Base-by-base conservation (phyloP, 495 filamentous ascomycete genomes). In the Penicillium subrubescens region DNA sequence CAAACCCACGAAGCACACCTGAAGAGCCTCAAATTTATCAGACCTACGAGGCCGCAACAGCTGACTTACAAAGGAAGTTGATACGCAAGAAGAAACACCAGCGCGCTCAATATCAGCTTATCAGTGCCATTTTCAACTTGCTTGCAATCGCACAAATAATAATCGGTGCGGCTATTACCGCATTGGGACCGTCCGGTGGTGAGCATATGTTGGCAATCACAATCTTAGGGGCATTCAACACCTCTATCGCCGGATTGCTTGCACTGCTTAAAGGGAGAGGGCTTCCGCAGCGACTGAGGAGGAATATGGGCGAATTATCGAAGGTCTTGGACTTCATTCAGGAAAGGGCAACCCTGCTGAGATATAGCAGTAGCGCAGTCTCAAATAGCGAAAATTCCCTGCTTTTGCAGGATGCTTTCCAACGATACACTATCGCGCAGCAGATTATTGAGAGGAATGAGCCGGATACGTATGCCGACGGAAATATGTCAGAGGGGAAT, bases 231-330 rank as follows among this genome's bases (percentile, higher is more conserved):
- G 81, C 81, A 14, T 59, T 80, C 55, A 84, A 83, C 67, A 85
- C 83, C 0, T 69, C 81, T 21, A 67, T 78, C 8, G 82, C 82
- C 21, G 83, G 83, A 8, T 59, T 85, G 10, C 70, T 85, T 2
- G 83, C 78, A 12, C 63, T 85, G 37, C 58, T 85, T 63, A 80
- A 83, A 68, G 83, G 83, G 61, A 83, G 81, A 60, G 83, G 83
- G 0, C 67, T 85, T 10, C 83, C 83, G 11, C 76, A 82, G 59
- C 71, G 83, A 5, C 80, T 82, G 41, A 75, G 81, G 15, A 73
- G 77, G 52, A 74, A 84, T 66, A 72, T 75, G 57, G 71, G 75
- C 34, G 80, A 84, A 65, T 80, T 83, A 61, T 60, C 59, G 34
- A 79, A 78, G 44, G 70, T 82, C 25, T 77, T 81, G 64, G 81